These are phyloP conservation scores for Aspergillus hiratsukae DNA, from an alignment of 2,329 filamentous ascomycete species.

Conservation along the genomic window DNA sequence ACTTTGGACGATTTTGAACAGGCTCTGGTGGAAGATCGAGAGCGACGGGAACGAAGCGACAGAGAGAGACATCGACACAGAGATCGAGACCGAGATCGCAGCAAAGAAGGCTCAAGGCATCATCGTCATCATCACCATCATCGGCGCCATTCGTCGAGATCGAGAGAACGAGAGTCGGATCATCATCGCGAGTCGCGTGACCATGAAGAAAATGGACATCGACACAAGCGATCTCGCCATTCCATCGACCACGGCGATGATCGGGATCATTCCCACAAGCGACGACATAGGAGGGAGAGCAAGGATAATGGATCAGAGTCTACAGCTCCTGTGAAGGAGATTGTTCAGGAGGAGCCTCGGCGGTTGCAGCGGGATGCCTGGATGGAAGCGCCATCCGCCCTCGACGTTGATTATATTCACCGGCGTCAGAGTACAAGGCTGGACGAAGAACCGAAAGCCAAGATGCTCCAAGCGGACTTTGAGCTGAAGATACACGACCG, in stretches of 20 bases:
- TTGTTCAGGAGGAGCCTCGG: slow-evolving; percentile 38
- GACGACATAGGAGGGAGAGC: slow-evolving; percentile 38
- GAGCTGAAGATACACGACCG: slow-evolving; percentile 70
- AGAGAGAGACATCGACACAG: slow-evolving; percentile 30
- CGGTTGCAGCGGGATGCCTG: slow-evolving; percentile 72
- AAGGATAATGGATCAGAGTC: slow-evolving; percentile 42
- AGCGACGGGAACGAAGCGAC: slow-evolving; percentile 36
- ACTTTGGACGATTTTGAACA: slow-evolving; percentile 72
- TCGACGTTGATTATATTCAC: slow-evolving; percentile 73
- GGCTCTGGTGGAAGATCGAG: slow-evolving; percentile 59
- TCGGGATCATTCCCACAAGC: slow-evolving; percentile 45
- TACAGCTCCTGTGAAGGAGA: slow-evolving; percentile 23
- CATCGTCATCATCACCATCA: slow-evolving; percentile 42
- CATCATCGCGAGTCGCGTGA: slow-evolving; percentile 39
- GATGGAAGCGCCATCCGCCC: slow-evolving; percentile 83
- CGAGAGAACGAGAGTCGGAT: slow-evolving; percentile 30
- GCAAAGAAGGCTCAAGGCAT: slow-evolving; percentile 36
- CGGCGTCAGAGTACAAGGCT: slow-evolving; percentile 58
- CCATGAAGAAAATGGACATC: slow-evolving; percentile 52
- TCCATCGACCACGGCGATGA: slow-evolving; percentile 50
- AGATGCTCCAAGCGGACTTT: slow-evolving; percentile 52
- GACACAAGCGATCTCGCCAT: slow-evolving; percentile 62
- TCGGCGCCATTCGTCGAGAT: slow-evolving; percentile 36
- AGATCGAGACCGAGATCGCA: slow-evolving; percentile 37
- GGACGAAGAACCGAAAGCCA: slow-evolving; percentile 39